These are phyloP conservation scores for Voacanga thouarsii DNA, from an alignment of 257 asterid genomes.

Conservation along the genomic window DNA sequence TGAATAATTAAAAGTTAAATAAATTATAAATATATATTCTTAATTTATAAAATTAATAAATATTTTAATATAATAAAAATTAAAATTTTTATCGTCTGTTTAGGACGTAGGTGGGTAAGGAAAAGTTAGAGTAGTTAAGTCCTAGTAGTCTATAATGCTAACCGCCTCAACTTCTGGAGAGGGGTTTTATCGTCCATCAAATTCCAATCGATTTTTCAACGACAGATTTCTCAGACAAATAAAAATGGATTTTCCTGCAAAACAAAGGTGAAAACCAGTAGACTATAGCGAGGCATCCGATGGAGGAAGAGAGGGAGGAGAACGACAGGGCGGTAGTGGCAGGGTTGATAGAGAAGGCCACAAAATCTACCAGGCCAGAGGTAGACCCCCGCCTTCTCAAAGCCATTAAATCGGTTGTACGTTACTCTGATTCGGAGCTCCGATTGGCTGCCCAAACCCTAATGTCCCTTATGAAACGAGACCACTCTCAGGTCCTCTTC, in stretches of 20 bases:
- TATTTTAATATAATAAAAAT: no score
- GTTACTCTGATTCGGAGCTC: slow-evolving; percentile 76
- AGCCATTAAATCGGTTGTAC: slow-evolving; percentile 76
- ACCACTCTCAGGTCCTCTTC: slow-evolving; percentile 73
- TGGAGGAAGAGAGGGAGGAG: background rate
- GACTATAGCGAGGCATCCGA: slow-evolving; percentile 26
- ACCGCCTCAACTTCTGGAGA: background rate
- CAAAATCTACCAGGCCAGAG: slow-evolving; percentile 67
- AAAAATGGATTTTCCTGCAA: background rate
- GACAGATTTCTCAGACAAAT: background rate
- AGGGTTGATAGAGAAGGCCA: slow-evolving; percentile 57
- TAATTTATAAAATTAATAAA: no score
- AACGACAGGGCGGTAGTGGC: slow-evolving; percentile 30
- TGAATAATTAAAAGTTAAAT: no score
- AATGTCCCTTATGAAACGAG: slow-evolving; percentile 71
- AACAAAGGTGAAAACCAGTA: slow-evolving; percentile 22
- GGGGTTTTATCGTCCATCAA: background rate
- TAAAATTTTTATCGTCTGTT: no score
- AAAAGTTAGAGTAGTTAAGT: no score
- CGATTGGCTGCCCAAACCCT: slow-evolving; percentile 79
- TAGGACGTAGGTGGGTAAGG: no score
- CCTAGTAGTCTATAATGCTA: no score
- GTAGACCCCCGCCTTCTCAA: slow-evolving; percentile 82
- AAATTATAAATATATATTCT: no score
- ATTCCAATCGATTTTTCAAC: background rate